Evolutionary conservation across 2,329 filamentous ascomycete species (phyloP), one percentile per base, ranked within the genome.

Genomic region (Neobulgaria alba): DNA sequence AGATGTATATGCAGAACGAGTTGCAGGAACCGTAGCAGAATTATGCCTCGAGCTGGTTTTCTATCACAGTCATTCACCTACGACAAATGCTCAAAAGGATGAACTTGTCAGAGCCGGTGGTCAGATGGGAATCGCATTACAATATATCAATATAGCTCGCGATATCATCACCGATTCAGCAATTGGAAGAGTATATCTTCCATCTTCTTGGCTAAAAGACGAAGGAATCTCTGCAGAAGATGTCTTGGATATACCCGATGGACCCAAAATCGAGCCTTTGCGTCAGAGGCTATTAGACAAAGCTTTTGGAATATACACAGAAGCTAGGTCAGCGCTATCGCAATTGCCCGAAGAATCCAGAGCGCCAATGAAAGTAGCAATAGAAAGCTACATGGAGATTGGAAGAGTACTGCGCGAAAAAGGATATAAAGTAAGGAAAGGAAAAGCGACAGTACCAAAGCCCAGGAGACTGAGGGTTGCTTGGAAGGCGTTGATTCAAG

Each of bases 311-410:
- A 66, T 79, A 19, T 84, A 86, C 54, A 55, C 64, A 4, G 62
- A 66, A 8, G 73, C 76, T 3, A 65, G 70, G 38, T 58, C 54
- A 2, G 69, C 73, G 0, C 83, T 88, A 49, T 70, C 79, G 36
- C 61, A 70, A 47, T 62, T 88, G 0, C 82, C 82, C 0, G 35
- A 45, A 0, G 71, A 79, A 52, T 76, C 74, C 0, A 67, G 75
- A 48, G 77, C 73, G 0, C 76, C 79, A 0, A 75, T 85, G 56
- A 67, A 77, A 10, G 79, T 84, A 4, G 80, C 79, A 1, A 78
- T 85, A 0, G 80, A 85, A 59, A 84, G 79, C 48, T 85, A 86
- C 54, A 82, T 86, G 74, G 79, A 84, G 57, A 86, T 86, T 56
- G 82, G 79, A 10, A 63, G 78, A 31, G 74, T 79, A n/a, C 54